Evolutionary conservation across 345 rosid genomes (phyloP).

Genomic region (Hevea brasiliensis): DNA sequence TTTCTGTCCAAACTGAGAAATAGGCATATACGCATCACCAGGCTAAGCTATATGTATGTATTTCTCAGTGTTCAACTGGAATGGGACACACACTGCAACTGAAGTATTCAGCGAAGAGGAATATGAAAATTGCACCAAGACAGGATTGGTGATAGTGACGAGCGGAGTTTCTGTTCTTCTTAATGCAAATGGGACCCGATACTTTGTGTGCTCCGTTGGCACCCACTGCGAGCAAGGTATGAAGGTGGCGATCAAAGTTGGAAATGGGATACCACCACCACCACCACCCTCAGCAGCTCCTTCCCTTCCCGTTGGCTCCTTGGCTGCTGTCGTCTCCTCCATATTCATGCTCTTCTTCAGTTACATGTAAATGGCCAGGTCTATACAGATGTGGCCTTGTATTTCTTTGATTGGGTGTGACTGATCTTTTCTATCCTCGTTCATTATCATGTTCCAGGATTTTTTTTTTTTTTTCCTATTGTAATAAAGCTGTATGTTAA

Average conservation of each 20-base stretch:
- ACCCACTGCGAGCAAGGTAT: constrained; percentile 33
- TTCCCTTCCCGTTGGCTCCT: not conserved
- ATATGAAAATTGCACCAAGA: constrained; percentile 26
- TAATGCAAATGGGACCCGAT: constrained; percentile 13
- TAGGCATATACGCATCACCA: too few relatives aligned
- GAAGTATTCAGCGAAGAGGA: constrained; percentile 7
- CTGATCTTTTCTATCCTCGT: not conserved
- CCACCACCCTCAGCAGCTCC: constrained; percentile 8
- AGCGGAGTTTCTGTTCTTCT: not conserved
- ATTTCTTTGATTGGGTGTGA: not conserved
- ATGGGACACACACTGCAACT: constrained; percentile 26
- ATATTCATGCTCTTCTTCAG: not conserved
- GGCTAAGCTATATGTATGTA: not conserved
- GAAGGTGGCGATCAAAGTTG: constrained; percentile 28
- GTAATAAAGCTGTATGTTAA: too few relatives aligned
- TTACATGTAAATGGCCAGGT: not conserved
- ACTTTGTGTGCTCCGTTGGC: constrained; percentile 31
- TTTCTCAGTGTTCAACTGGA: constrained; percentile 23
- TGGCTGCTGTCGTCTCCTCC: not conserved
- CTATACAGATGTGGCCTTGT: too few relatives aligned
- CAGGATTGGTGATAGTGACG: not conserved
- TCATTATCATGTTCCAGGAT: not conserved
- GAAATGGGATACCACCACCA: constrained; percentile 18
- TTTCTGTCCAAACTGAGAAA: too few relatives aligned
- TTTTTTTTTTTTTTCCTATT: too few relatives aligned